A percentile compares a stretch with the other conserved stretches of the same genome.
These are phyloP conservation scores for Kwoniella dendrophila DNA, from an alignment of 768 basidiomycete species.

Conservation along the genomic window DNA sequence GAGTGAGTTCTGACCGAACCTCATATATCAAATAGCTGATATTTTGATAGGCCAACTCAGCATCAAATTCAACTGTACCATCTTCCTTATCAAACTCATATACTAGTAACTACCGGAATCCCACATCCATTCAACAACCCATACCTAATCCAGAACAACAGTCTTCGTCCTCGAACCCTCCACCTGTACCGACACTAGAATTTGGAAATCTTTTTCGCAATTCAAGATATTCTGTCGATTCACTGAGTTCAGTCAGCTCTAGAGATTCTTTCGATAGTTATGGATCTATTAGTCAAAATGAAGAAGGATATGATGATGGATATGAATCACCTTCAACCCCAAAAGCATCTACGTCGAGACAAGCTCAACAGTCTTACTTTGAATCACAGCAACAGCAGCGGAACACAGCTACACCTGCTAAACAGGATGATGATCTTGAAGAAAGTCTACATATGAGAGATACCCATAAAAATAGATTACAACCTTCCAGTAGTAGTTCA, in stretches of 20 bases:
- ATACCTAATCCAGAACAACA: not conserved
- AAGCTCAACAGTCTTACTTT: slow-evolving; percentile 26
- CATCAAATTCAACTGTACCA: not conserved
- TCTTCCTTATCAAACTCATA: not conserved
- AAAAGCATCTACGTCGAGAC: slow-evolving; percentile 19
- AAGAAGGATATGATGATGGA: slow-evolving; percentile 14
- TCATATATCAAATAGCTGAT: not conserved
- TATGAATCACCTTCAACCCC: slow-evolving; percentile 38
- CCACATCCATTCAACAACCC: not conserved
- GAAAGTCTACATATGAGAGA: slow-evolving; percentile 6
- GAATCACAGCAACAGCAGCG: slow-evolving; percentile 9
- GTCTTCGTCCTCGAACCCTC: not conserved
- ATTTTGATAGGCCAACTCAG: slow-evolving; percentile 13
- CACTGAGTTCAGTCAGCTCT: slow-evolving; percentile 16
- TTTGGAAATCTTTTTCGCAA: slow-evolving; percentile 36
- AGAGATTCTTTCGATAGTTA: slow-evolving; percentile 1
- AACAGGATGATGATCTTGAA: not conserved
- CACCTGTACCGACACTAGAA: slow-evolving; percentile 21
- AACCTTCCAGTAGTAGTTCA: slow-evolving; percentile 8
- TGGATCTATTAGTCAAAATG: slow-evolving; percentile 1
- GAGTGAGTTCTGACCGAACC: slow-evolving; percentile 10
- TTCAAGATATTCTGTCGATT: slow-evolving; percentile 41
- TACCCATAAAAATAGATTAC: not conserved
- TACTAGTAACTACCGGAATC: not conserved
- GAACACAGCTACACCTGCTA: slow-evolving; percentile 7